phyloP scores from a whole-genome alignment of 805 yeast species.

The Wickerhamiella siamensis region DNA sequence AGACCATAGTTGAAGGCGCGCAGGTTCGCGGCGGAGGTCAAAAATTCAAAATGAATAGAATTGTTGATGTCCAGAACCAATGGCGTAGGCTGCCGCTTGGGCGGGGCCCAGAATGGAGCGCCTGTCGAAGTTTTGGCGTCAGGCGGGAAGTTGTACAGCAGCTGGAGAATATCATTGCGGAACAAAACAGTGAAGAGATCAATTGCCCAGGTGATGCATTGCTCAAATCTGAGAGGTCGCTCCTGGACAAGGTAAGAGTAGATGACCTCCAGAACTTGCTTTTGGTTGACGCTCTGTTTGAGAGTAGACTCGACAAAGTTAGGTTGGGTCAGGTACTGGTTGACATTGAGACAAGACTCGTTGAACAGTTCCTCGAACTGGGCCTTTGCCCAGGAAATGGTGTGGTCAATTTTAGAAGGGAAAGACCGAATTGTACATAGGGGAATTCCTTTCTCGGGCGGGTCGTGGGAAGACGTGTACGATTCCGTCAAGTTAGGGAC shows the following conservation, averaged over 20 bases:
- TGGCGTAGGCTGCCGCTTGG: slow-evolving; percentile 92
- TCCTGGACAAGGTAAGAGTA: slow-evolving; percentile 50
- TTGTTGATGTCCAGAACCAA: slow-evolving; percentile 60
- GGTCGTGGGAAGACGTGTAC: slow-evolving; percentile 92
- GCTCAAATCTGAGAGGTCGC: slow-evolving; percentile 82
- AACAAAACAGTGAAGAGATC: slow-evolving; percentile 73
- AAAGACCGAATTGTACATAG: slow-evolving; percentile 92
- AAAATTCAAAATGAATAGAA: slow-evolving; percentile 65
- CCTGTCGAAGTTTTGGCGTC: slow-evolving; percentile 87
- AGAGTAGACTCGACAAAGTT: slow-evolving; percentile 81
- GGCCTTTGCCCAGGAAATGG: slow-evolving; percentile 98
- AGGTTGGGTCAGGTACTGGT: slow-evolving; percentile 78
- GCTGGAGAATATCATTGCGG: slow-evolving; percentile 74
- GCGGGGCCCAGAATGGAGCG: slow-evolving; percentile 94
- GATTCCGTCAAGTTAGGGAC: slow-evolving; percentile 90
- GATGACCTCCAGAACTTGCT: slow-evolving; percentile 72
- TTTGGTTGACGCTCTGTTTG: slow-evolving; percentile 85
- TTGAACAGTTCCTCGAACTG: slow-evolving; percentile 82
- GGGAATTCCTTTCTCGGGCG: slow-evolving; percentile 96
- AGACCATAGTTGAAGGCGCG: slow-evolving; percentile 84
- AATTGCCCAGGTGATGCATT: slow-evolving; percentile 93
- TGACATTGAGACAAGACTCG: slow-evolving; percentile 88
- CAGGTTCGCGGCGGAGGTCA: slow-evolving; percentile 80
- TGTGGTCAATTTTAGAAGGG: slow-evolving; percentile 97
- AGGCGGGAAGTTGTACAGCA: slow-evolving; percentile 84